These are phyloP conservation scores for Penicillium malachiteum DNA, from an alignment of 495 filamentous ascomycete species.

Conservation along the genomic window DNA sequence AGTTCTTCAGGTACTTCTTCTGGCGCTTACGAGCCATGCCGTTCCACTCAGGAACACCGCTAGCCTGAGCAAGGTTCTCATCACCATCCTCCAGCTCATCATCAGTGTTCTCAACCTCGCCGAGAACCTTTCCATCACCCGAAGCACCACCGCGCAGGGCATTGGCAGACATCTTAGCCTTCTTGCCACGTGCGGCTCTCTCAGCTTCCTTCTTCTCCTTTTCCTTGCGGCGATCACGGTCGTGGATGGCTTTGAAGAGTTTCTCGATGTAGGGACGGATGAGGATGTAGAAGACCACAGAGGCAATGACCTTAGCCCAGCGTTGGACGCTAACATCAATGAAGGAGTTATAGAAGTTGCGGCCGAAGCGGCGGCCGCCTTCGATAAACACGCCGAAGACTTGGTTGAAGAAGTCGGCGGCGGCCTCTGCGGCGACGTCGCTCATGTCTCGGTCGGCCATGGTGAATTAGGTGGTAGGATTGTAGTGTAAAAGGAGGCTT, in stretches of 20 bases:
- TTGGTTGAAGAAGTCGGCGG: slow-evolving; percentile 36
- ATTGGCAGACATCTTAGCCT: slow-evolving; percentile 60
- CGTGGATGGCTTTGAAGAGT: slow-evolving; percentile 53
- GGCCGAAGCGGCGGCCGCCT: slow-evolving; percentile 39
- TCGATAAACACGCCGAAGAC: slow-evolving; percentile 29
- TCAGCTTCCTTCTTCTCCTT: slow-evolving; percentile 48
- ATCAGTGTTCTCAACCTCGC: slow-evolving; percentile 46
- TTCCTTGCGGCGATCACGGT: slow-evolving; percentile 54
- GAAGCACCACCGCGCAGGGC: slow-evolving; percentile 56
- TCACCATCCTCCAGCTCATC: slow-evolving; percentile 64
- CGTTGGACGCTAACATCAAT: slow-evolving; percentile 51
- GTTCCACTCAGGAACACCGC: slow-evolving; percentile 50
- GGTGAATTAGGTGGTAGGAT: not conserved
- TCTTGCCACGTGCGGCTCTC: slow-evolving; percentile 43
- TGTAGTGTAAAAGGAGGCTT: not conserved
- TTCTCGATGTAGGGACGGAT: slow-evolving; percentile 64
- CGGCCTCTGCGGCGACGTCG: slow-evolving; percentile 29
- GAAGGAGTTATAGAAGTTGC: slow-evolving; percentile 57
- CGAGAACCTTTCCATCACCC: slow-evolving; percentile 42
- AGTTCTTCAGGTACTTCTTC: slow-evolving; percentile 54
- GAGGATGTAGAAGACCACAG: slow-evolving; percentile 62
- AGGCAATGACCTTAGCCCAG: slow-evolving; percentile 61
- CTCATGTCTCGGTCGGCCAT: slow-evolving; percentile 29
- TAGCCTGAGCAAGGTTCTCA: slow-evolving; percentile 41
- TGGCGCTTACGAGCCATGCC: slow-evolving; percentile 60